Conservation (phyloP, 495 filamentous ascomycete species). For the Podospora sp. region DNA sequence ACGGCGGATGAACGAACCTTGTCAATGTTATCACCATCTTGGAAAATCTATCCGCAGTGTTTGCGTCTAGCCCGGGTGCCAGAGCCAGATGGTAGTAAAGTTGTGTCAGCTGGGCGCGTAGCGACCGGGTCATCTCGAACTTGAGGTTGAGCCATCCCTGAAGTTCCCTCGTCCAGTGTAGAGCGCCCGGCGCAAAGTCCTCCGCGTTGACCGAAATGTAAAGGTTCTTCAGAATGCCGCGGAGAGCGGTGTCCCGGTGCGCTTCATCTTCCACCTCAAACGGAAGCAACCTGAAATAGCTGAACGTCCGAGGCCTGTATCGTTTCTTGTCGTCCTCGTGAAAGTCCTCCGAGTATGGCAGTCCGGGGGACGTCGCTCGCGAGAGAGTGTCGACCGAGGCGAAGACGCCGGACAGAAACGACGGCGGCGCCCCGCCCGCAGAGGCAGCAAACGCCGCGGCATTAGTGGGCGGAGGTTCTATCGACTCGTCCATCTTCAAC, state of each 20-base stretch:
- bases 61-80: constrained; percentile 82
- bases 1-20: constrained; percentile 60
- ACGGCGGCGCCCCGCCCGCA: constrained; percentile 22
- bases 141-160: constrained; percentile 94
- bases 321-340: constrained; percentile 56
- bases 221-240: constrained; percentile 86
- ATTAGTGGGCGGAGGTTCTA: constrained; percentile 28
- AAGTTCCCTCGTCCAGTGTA: constrained; percentile 97
- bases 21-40: constrained; percentile 95
- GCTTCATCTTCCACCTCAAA: constrained; percentile 79
- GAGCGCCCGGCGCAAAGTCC: constrained; percentile 89
- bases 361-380: constrained; percentile 50
- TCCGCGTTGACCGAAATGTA: constrained; percentile 89
- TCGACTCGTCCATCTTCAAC: constrained; percentile 33
- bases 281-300: constrained; percentile 85
- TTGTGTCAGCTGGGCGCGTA: constrained; percentile 79
- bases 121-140: constrained; percentile 85
- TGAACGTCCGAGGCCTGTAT: constrained; percentile 86
- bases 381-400: constrained; percentile 49
- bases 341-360: constrained; percentile 36
- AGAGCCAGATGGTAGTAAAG: constrained; percentile 94
- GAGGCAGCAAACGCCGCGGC: constrained; percentile 31
- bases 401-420: constrained; percentile 31
- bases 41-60: constrained; percentile 84
- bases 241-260: constrained; percentile 71